Percentiles rank a stretch among this genome's conserved stretches.
phyloP scores from a whole-genome alignment of 495 filamentous ascomycete genomes.

The Penicillium salamii region DNA sequence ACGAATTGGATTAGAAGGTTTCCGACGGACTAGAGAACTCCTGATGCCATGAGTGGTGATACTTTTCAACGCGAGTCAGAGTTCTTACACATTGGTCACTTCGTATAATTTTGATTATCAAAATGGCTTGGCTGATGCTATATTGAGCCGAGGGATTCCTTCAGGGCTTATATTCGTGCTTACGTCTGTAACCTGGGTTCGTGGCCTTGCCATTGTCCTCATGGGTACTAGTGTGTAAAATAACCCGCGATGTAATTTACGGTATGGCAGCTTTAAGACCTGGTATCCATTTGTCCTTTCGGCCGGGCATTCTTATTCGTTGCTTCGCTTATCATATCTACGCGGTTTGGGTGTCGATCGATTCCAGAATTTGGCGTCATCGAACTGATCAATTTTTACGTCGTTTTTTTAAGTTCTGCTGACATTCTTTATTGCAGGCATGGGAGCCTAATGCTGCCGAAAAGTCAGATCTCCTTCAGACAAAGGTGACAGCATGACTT shows the following conservation, averaged over 20 bases:
- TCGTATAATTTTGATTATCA: not conserved
- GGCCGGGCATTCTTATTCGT: conserved; percentile 4
- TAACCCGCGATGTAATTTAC: not conserved
- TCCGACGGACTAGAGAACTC: no score
- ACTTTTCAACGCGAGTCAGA: no score
- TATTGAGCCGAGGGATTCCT: no score
- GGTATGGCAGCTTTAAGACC: no score
- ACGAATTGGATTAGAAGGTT: not conserved
- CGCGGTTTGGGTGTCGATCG: conserved; percentile 1
- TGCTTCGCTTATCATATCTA: conserved; percentile 12
- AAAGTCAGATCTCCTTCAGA: conserved; percentile 3
- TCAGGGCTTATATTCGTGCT: no score
- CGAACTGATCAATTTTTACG: not conserved
- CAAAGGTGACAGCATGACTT: conserved; percentile 1
- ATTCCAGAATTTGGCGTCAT: conserved; percentile 10
- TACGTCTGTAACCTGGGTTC: no score
- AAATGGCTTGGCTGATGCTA: not conserved
- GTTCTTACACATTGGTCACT: not conserved
- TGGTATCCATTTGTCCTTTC: not conserved
- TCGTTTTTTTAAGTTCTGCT: not conserved
- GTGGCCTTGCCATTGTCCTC: no score
- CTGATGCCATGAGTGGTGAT: no score
- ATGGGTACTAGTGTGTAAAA: no score
- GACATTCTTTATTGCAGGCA: not conserved
- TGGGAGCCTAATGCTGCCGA: not conserved